A percentile compares a stretch with the other conserved stretches of the same genome.
Evolutionary conservation across 2,329 filamentous ascomycete genomes (phyloP).

Genomic region (Calonectria pseudoturangicola): DNA sequence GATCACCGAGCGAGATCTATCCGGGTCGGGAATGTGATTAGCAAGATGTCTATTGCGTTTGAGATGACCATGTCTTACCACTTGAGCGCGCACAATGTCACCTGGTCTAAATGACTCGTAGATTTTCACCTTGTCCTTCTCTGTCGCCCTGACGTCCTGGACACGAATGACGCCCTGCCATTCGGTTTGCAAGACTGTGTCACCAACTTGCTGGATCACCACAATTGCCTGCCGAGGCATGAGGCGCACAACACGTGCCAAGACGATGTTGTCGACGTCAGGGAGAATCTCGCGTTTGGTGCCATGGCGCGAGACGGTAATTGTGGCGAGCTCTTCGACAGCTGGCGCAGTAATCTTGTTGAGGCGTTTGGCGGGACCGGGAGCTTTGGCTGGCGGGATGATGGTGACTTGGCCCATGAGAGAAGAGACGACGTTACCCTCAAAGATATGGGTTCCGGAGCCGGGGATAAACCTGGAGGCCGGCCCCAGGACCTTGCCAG

Average conservation of each 20-base stretch:
- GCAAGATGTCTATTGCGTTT: not conserved
- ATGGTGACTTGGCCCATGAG: conserved; percentile 83
- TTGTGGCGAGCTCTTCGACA: conserved; percentile 67
- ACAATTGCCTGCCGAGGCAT: conserved; percentile 90
- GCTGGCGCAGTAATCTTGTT: conserved; percentile 72
- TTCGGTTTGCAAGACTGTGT: conserved; percentile 82
- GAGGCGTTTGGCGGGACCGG: conserved; percentile 74
- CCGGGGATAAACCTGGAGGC: conserved; percentile 81
- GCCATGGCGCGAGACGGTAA: conserved; percentile 72
- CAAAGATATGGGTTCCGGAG: conserved; percentile 88
- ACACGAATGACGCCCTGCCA: conserved; percentile 90
- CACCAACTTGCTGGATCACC: conserved; percentile 88
- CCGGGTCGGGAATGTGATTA: conserved; percentile 30
- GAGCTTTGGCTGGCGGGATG: conserved; percentile 66
- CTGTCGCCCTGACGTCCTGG: conserved; percentile 94
- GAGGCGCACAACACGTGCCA: conserved; percentile 90
- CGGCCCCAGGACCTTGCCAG: conserved; percentile 87
- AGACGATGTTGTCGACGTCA: conserved; percentile 85
- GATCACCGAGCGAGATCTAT: conserved; percentile 91
- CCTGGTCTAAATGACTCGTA: conserved; percentile 94
- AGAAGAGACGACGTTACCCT: conserved; percentile 85
- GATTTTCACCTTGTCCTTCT: conserved; percentile 95
- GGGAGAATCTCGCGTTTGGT: conserved; percentile 84
- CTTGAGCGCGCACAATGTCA: conserved; percentile 90
- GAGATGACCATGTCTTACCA: conserved; percentile 71